These are phyloP conservation scores for Epicoccum sorghinum DNA, from an alignment of 2,329 filamentous ascomycete species.

Conservation along the genomic window DNA sequence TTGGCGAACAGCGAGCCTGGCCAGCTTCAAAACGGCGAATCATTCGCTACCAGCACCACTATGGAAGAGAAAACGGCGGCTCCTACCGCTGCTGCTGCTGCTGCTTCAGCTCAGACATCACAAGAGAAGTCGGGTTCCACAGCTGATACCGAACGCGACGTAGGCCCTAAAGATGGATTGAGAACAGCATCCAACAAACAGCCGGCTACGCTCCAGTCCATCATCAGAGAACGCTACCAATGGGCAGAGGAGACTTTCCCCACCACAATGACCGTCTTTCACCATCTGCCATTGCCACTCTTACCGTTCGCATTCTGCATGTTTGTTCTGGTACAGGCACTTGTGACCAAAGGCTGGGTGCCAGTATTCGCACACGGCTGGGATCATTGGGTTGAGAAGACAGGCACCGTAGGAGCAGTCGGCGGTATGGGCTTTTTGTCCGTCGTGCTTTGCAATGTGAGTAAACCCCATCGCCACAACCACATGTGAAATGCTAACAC, in stretches of 20 bases:
- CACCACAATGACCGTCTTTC: conserved; percentile 67
- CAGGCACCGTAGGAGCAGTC: conserved; percentile 70
- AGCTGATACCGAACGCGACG: background rate
- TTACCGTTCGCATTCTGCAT: conserved; percentile 75
- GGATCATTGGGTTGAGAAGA: conserved; percentile 74
- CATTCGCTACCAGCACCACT: conserved; percentile 1
- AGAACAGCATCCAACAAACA: background rate
- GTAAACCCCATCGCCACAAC: conserved; percentile 38
- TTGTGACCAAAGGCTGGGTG: conserved; percentile 78
- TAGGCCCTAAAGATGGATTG: background rate
- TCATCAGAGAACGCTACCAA: conserved; percentile 53
- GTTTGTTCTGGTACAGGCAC: conserved; percentile 75
- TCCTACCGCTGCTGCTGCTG: conserved; percentile 1
- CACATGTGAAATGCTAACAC: background rate
- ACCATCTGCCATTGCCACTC: conserved; percentile 70
- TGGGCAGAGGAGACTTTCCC: conserved; percentile 75
- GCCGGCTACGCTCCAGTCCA: conserved; percentile 60
- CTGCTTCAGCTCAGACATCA: conserved; percentile 4
- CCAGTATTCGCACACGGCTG: conserved; percentile 74
- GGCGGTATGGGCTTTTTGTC: conserved; percentile 77
- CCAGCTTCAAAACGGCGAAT: conserved; percentile 9
- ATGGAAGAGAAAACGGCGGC: conserved; percentile 20
- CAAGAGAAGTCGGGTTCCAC: conserved; percentile 5
- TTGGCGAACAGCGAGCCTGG: conserved; percentile 4
- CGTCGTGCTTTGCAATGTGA: conserved; percentile 73